A percentile compares a stretch with the other conserved stretches of the same genome.
Conservation (phyloP, 2,329 filamentous ascomycete genomes). For the Botrytis deweyae region DNA sequence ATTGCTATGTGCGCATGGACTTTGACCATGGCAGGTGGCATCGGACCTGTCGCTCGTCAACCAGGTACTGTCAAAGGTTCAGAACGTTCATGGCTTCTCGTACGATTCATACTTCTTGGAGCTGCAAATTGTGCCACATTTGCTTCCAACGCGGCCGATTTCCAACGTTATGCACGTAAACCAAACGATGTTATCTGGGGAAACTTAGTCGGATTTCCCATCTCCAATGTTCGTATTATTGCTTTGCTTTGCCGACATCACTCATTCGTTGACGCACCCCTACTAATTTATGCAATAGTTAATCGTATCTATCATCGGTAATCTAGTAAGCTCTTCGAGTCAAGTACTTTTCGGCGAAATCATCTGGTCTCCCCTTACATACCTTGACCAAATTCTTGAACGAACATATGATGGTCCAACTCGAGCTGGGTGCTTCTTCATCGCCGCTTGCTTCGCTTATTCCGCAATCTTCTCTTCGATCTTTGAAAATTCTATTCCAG, state of each 20-base stretch:
- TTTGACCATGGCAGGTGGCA: constrained; percentile 39
- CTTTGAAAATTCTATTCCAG: constrained; percentile 46
- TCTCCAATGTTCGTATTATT: constrained; percentile 37
- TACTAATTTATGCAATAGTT: too few species aligned
- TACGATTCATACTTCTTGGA: constrained; percentile 43
- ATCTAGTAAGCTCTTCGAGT: constrained; percentile 41
- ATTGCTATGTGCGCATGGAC: constrained; percentile 45
- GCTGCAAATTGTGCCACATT: constrained; percentile 42
- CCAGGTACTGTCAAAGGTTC: constrained; percentile 39
- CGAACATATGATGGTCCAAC: constrained; percentile 41
- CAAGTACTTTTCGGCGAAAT: constrained; percentile 40
- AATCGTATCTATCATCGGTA: constrained; percentile 44
- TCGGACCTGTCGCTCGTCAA: constrained; percentile 36
- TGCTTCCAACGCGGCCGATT: constrained; percentile 45
- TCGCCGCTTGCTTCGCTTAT: constrained; percentile 45
- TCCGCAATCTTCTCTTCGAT: constrained; percentile 46
- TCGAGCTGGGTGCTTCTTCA: constrained; percentile 44
- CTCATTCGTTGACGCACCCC: too few species aligned
- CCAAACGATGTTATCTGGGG: constrained; percentile 45
- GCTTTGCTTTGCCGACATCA: too few species aligned
- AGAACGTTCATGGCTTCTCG: constrained; percentile 42
- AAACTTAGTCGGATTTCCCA: constrained; percentile 45
- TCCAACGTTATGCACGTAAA: constrained; percentile 45
- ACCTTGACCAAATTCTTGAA: constrained; percentile 42
- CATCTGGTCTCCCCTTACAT: constrained; percentile 41